Evolutionary conservation across 768 basidiomycete genomes (phyloP).

Genomic region (Podaxis pistillaris): DNA sequence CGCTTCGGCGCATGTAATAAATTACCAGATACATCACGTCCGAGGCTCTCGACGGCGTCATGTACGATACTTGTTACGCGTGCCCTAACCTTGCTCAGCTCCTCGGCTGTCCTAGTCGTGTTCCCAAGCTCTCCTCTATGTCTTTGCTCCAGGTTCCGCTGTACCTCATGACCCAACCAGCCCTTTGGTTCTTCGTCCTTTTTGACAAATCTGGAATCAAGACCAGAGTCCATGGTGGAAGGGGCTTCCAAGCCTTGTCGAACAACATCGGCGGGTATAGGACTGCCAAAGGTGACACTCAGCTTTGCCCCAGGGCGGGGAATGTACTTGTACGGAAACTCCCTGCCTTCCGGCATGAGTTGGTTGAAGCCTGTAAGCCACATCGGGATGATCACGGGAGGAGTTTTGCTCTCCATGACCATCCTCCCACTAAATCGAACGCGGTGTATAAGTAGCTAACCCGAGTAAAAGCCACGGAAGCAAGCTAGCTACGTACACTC

Average conservation of each 20-base stretch:
- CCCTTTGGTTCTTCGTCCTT: slow-evolving; percentile 19
- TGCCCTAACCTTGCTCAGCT: slow-evolving; percentile 36
- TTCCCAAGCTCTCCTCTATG: slow-evolving; percentile 11
- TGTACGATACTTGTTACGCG: slow-evolving; percentile 56
- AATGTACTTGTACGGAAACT: slow-evolving; percentile 70
- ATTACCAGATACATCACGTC: slow-evolving; percentile 45
- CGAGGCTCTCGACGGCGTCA: slow-evolving; percentile 49
- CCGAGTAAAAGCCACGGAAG: not conserved
- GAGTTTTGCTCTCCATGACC: slow-evolving; percentile 55
- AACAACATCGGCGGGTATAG: slow-evolving; percentile 43
- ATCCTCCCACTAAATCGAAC: slow-evolving; percentile 68
- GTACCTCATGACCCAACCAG: slow-evolving; percentile 23
- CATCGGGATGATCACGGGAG: slow-evolving; percentile 86
- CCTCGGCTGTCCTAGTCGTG: slow-evolving; percentile 7
- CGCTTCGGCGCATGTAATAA: slow-evolving; percentile 10
- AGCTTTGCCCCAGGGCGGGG: slow-evolving; percentile 63
- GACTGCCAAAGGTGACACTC: slow-evolving; percentile 78
- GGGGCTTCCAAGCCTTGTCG: slow-evolving; percentile 7
- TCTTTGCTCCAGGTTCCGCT: not conserved
- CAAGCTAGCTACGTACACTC: slow-evolving; percentile 61
- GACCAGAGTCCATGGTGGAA: slow-evolving; percentile 9
- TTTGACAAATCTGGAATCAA: slow-evolving; percentile 12
- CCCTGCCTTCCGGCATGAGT: slow-evolving; percentile 86
- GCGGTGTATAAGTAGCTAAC: slow-evolving; percentile 5
- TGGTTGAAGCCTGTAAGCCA: slow-evolving; percentile 88